A percentile compares a stretch with the other conserved stretches of the same genome.
Evolutionary conservation across 2,329 filamentous ascomycete genomes (phyloP).

Genomic region (Cordyceps tenuipes): DNA sequence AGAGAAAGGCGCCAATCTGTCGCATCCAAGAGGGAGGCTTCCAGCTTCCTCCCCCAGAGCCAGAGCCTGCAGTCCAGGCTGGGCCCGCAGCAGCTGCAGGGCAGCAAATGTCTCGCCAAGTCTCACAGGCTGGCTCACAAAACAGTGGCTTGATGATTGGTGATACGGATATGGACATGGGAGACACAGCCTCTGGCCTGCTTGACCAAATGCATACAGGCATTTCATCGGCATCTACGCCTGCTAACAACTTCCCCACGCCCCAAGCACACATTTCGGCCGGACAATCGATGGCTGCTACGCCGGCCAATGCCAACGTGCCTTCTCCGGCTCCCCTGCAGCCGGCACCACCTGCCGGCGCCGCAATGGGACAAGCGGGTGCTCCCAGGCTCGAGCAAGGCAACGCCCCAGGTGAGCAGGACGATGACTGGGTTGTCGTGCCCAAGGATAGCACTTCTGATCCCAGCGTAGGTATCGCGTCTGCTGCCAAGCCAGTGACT

Average conservation of each 20-base stretch:
- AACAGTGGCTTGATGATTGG: constrained; percentile 44
- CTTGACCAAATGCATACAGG: constrained; percentile 61
- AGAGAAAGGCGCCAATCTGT: constrained; percentile 54
- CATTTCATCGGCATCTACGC: constrained; percentile 51
- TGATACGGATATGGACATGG: constrained; percentile 58
- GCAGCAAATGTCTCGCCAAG: constrained; percentile 40
- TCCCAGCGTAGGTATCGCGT: constrained; percentile 16
- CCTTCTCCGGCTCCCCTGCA: constrained; percentile 35
- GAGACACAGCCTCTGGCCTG: constrained; percentile 53
- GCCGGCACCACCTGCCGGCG: constrained; percentile 15
- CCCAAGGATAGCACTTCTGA: constrained; percentile 44
- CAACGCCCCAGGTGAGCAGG: constrained; percentile 38
- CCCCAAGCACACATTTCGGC: constrained; percentile 52
- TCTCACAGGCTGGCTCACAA: constrained; percentile 48
- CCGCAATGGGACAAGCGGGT: constrained; percentile 37
- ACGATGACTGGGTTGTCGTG: constrained; percentile 68
- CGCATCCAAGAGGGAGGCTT: constrained; percentile 73
- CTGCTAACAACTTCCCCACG: constrained; percentile 50
- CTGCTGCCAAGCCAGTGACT: constrained; percentile 15
- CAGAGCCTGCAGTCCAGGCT: constrained; percentile 24
- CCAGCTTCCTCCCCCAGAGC: constrained; percentile 51
- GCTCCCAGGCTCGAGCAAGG: constrained; percentile 30
- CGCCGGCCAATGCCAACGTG: constrained; percentile 41
- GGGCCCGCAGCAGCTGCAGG: constrained; percentile 10
- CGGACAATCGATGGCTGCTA: constrained; percentile 47